A percentile compares a stretch with the other conserved stretches of the same genome.
Evolutionary conservation across 2,329 filamentous ascomycete genomes (phyloP).

Genomic region (Diaporthe humulicola): DNA sequence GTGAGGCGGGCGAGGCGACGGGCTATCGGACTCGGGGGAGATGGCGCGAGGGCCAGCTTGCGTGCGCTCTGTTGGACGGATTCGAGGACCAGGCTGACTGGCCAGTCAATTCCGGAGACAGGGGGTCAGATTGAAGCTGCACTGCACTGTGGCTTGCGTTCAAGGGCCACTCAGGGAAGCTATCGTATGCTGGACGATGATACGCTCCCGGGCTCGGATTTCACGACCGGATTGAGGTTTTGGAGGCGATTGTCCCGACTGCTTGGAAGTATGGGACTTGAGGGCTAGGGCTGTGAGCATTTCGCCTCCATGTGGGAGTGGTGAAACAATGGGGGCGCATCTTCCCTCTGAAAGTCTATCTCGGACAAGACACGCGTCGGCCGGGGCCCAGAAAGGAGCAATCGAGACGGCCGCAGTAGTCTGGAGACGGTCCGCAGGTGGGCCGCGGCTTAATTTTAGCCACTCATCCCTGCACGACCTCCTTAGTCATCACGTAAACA

Average conservation of each 20-base stretch:
- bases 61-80: neutral
- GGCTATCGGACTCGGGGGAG: neutral
- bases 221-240: conserved; percentile 1
- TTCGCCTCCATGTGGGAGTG: conserved; percentile 29
- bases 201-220: neutral
- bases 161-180: neutral
- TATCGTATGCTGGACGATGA: neutral
- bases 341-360: conserved; percentile 18
- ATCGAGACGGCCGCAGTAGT: conserved; percentile 11
- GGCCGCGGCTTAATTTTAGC: conserved; percentile 26
- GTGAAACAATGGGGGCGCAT: conserved; percentile 29
- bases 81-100: neutral
- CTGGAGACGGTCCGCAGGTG: conserved; percentile 24
- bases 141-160: neutral
- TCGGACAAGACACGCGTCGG: conserved; percentile 28
- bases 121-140: conserved; percentile 1
- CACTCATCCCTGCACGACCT: neutral
- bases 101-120: neutral
- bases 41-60: neutral
- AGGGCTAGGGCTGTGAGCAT: conserved; percentile 8
- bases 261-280: neutral
- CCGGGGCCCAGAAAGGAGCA: conserved; percentile 30
- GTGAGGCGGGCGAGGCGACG: neutral
- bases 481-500: neutral
- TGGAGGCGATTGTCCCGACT: conserved; percentile 1